Evolutionary conservation across 345 rosid species (phyloP).

Genomic region (Brassica napus): DNA sequence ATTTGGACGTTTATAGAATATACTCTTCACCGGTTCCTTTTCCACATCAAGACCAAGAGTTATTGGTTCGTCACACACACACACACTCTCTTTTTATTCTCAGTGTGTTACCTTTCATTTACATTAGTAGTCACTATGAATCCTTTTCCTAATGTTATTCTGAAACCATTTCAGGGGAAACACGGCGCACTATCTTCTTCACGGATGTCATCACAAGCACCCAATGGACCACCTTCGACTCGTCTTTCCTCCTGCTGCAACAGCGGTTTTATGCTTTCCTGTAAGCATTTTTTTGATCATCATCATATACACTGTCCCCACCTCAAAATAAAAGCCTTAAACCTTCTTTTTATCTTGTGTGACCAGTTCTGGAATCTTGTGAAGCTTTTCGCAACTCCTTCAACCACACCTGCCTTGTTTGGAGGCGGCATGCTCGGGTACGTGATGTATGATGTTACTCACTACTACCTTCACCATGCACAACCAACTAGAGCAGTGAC

Average conservation of each 20-base stretch:
- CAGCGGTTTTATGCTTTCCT: constrained; percentile 64
- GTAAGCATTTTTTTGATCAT: constrained; percentile 47
- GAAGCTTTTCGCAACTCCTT: constrained; percentile 60
- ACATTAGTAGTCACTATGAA: constrained; percentile 6
- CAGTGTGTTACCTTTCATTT: constrained; percentile 7
- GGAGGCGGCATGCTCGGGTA: constrained; percentile 91
- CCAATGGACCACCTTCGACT: constrained; percentile 93
- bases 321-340: neutral
- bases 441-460: constrained; percentile 85
- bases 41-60: constrained; percentile 66
- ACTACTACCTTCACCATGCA: constrained; percentile 94
- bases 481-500: constrained; percentile 64
- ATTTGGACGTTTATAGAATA: constrained; percentile 76
- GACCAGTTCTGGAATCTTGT: constrained; percentile 76
- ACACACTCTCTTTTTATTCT: constrained; percentile 3
- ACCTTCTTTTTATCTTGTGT: neutral
- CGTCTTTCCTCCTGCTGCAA: constrained; percentile 86
- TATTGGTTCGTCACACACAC: constrained; percentile 49
- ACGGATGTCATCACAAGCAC: constrained; percentile 97
- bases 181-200: constrained; percentile 84
- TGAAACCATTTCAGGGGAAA: constrained; percentile 61
- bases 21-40: constrained; percentile 68
- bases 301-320: neutral
- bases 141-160: neutral
- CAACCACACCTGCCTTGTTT: constrained; percentile 78